phyloP scores from a whole-genome alignment of 441 rosid genomes.

The Syzygium malaccense region DNA sequence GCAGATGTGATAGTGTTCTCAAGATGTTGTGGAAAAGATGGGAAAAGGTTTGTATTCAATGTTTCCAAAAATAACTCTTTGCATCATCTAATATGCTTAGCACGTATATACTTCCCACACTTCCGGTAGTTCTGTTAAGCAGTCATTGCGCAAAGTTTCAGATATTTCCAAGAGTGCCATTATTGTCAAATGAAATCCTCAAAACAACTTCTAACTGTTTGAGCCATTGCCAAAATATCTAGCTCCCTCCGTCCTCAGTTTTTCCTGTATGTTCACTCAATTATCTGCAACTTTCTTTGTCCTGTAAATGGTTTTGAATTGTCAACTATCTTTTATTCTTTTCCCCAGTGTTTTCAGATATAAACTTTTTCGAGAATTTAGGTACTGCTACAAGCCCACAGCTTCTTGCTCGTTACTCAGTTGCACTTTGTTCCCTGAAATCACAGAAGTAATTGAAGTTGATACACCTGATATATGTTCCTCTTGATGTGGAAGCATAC shows the following conservation, averaged over 20 bases:
- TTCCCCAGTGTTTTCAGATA: not conserved
- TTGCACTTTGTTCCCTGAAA: not conserved
- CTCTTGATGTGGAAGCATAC: not conserved
- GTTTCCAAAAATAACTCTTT: not conserved
- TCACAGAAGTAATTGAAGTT: not conserved
- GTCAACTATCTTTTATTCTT: not conserved
- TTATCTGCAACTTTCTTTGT: not conserved
- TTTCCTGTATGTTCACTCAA: not conserved
- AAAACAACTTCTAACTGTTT: not conserved
- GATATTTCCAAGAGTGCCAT: not conserved
- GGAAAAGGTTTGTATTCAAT: constrained; percentile 42
- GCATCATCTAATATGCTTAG: not conserved
- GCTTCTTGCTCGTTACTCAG: not conserved
- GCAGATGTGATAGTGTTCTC: constrained; percentile 98
- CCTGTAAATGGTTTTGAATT: not conserved
- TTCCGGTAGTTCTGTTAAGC: not conserved
- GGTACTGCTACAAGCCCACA: not conserved
- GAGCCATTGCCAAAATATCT: not conserved
- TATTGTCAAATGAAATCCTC: not conserved
- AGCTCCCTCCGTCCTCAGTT: not conserved
- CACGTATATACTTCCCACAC: not conserved
- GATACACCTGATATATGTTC: not conserved
- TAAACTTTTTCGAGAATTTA: not conserved
- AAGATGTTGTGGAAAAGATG: constrained; percentile 58
- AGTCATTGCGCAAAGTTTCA: not conserved